Percentiles rank a stretch among this genome's conserved stretches.
phyloP scores from a whole-genome alignment of 164 flowering plant species.

The Tetrastigma voinierianum region DNA sequence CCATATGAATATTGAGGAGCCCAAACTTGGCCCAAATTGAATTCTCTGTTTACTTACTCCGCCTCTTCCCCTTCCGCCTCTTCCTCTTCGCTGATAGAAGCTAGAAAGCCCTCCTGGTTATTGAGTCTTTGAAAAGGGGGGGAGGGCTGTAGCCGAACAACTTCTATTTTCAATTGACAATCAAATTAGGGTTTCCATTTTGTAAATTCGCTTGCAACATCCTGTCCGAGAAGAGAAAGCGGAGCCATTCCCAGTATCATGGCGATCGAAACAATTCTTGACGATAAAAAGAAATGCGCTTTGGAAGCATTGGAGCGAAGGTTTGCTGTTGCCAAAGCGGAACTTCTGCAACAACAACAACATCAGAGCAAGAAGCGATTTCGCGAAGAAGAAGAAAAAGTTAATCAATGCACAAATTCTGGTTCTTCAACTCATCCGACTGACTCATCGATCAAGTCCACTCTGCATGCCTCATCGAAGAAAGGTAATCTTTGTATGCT shows the following conservation, averaged over 20 bases:
- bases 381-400: slow-evolving; percentile 16
- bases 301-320: slow-evolving; percentile 70
- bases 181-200: too few relatives aligned
- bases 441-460: slow-evolving; percentile 11
- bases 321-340: slow-evolving; percentile 58
- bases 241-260: slow-evolving; percentile 11
- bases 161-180: too few relatives aligned
- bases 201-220: too few relatives aligned
- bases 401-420: neutral
- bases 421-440: neutral
- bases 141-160: too few relatives aligned
- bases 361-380: slow-evolving; percentile 22
- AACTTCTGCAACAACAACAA: slow-evolving; percentile 38
- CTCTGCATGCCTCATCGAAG: slow-evolving; percentile 15
- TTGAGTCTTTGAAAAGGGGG: too few relatives aligned
- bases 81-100: too few relatives aligned
- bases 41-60: too few relatives aligned
- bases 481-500: slow-evolving; percentile 27
- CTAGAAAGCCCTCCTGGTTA: too few relatives aligned
- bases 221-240: too few relatives aligned
- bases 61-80: too few relatives aligned
- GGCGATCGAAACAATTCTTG: slow-evolving; percentile 14
- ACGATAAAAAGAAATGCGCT: slow-evolving; percentile 51
- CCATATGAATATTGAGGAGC: too few relatives aligned
- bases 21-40: too few relatives aligned